A percentile compares a stretch with the other conserved stretches of the same genome.
phyloP scores from a whole-genome alignment of 306 rosid genomes.

The Luffa acutangula region DNA sequence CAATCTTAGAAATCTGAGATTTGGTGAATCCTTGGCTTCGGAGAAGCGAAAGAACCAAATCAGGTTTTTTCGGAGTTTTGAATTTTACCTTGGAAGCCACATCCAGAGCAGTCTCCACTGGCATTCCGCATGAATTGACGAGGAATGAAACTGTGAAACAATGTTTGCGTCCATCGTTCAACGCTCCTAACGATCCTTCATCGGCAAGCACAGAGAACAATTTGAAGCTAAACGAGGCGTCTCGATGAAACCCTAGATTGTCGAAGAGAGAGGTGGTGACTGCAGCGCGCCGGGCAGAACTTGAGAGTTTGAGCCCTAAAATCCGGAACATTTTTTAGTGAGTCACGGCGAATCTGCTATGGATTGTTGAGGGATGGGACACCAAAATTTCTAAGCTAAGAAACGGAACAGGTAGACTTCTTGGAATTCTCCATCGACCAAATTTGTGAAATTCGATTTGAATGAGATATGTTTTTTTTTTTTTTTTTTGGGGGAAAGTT shows the following conservation, averaged over 20 bases:
- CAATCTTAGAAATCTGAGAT: not conserved
- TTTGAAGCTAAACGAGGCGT: not conserved
- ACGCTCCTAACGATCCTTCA: not conserved
- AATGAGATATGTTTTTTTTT: too few relatives aligned
- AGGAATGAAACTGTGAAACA: constrained; percentile 11
- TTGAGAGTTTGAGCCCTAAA: not conserved
- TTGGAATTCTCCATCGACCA: too few relatives aligned
- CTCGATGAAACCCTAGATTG: constrained; percentile 3
- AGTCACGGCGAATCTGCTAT: not conserved
- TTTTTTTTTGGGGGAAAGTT: too few relatives aligned
- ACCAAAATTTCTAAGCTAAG: too few relatives aligned
- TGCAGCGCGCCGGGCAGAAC: not conserved
- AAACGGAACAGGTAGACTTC: too few relatives aligned
- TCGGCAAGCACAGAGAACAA: not conserved
- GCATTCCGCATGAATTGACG: constrained; percentile 8
- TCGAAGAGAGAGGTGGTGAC: not conserved
- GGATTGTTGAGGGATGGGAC: not conserved
- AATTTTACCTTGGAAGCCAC: not conserved
- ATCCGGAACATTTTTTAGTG: not conserved
- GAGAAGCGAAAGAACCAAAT: not conserved
- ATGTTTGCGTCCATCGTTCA: not conserved
- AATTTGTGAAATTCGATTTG: too few relatives aligned
- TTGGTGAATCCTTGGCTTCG: not conserved
- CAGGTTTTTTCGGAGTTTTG: constrained; percentile 2
- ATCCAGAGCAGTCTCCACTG: not conserved